These are phyloP conservation scores for Coniella lustricola DNA, from an alignment of 2,329 filamentous ascomycete species.

Conservation along the genomic window DNA sequence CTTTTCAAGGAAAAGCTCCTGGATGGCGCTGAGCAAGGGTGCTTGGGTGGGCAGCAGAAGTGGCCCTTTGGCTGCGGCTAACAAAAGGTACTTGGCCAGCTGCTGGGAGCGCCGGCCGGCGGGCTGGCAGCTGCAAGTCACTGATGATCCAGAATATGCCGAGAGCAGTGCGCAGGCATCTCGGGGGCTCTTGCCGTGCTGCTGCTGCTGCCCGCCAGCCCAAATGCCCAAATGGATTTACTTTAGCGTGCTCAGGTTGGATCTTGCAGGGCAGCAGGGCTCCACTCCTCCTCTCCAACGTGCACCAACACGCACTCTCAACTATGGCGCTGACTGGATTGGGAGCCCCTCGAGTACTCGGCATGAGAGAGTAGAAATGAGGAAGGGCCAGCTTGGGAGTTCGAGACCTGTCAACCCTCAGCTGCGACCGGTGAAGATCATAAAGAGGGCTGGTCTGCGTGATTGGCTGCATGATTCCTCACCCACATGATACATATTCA, in stretches of 20 bases:
- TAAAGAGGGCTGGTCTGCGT: not conserved
- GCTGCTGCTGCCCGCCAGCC: not conserved
- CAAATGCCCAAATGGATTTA: not conserved
- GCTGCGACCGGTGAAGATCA: constrained; percentile 9
- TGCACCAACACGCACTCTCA: not conserved
- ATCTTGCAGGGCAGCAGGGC: not conserved
- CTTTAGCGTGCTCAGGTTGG: not conserved
- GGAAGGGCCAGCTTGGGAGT: no score
- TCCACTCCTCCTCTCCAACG: not conserved
- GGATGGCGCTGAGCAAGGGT: constrained; percentile 1
- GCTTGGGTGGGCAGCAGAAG: not conserved
- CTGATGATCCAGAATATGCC: not conserved
- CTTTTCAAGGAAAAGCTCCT: constrained; percentile 5
- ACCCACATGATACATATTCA: constrained; percentile 9
- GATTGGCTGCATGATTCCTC: constrained; percentile 14
- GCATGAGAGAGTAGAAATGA: no score
- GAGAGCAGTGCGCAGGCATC: not conserved
- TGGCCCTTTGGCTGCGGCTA: not conserved
- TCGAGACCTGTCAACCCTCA: constrained; percentile 6
- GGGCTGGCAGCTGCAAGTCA: not conserved
- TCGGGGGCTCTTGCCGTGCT: no score
- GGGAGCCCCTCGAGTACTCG: no score
- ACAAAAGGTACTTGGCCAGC: not conserved
- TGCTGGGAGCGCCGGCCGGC: not conserved
- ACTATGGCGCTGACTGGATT: not conserved